Conservation (phyloP, 75 land plant species). For the Selaginella tamariscina region DNA sequence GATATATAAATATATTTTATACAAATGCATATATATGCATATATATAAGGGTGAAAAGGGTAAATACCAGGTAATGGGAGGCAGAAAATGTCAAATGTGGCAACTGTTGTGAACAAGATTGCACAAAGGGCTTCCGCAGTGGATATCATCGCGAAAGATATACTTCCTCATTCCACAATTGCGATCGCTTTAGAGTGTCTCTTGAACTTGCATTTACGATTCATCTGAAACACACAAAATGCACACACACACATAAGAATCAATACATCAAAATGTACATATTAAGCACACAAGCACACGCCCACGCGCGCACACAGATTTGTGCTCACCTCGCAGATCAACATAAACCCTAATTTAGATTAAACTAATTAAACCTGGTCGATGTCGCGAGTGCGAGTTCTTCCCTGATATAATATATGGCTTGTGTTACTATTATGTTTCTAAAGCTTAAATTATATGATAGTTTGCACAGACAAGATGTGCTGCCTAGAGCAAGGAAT, state of each 20-base stretch:
- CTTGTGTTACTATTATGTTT: too few relatives aligned
- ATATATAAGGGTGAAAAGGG: too few relatives aligned
- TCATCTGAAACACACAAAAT: conserved; percentile 7
- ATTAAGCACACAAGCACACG: too few relatives aligned
- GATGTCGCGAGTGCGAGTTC: too few relatives aligned
- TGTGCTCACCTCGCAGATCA: not conserved
- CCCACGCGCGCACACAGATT: too few relatives aligned
- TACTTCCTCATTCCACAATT: conserved; percentile 14
- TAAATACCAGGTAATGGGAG: conserved; percentile 24
- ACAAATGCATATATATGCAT: too few relatives aligned
- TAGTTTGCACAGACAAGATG: too few relatives aligned
- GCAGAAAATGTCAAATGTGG: conserved; percentile 14
- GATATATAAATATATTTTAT: too few relatives aligned
- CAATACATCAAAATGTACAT: not conserved
- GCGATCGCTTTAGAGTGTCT: conserved; percentile 5
- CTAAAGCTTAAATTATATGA: too few relatives aligned
- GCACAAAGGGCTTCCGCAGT: conserved; percentile 18
- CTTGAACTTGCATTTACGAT: conserved; percentile 17
- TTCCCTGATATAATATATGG: too few relatives aligned
- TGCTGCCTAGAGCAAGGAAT: too few relatives aligned
- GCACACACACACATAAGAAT: not conserved
- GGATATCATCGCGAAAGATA: conserved; percentile 22
- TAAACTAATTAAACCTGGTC: too few relatives aligned
- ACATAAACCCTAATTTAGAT: not conserved
- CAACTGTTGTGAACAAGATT: not conserved